phyloP scores from a whole-genome alignment of 805 yeast genomes.

The Starmerella vaccinii region DNA sequence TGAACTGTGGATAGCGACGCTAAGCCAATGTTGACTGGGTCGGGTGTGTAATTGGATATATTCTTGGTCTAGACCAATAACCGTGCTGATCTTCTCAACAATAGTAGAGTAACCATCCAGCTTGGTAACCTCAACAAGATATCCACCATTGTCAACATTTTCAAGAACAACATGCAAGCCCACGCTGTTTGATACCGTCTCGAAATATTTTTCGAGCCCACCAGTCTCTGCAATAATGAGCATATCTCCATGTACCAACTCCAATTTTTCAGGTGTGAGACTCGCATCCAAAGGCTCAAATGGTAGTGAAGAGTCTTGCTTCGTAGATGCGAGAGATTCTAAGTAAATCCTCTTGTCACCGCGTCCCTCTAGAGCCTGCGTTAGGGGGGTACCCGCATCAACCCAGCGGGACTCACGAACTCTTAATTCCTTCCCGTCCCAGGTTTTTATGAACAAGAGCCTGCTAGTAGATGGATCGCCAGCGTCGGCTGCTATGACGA shows the following conservation, averaged over 20 bases:
- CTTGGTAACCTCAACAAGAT: conserved; percentile 37
- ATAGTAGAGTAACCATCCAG: conserved; percentile 49
- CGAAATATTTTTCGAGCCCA: conserved; percentile 27
- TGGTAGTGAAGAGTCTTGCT: background rate
- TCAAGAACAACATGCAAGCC: background rate
- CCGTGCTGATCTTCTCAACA: conserved; percentile 48
- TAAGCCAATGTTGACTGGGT: conserved; percentile 3
- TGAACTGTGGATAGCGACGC: background rate
- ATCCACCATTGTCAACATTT: background rate
- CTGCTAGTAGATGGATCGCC: conserved; percentile 9
- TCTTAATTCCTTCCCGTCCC: conserved; percentile 51
- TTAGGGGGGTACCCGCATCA: conserved; percentile 16
- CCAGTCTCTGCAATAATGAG: conserved; percentile 2
- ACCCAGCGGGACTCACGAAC: conserved; percentile 58
- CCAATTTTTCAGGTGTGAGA: background rate
- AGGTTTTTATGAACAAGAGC: conserved; percentile 1
- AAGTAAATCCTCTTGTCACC: background rate
- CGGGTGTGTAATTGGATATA: conserved; percentile 45
- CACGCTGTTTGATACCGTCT: conserved; percentile 28
- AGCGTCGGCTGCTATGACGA: conserved; percentile 18
- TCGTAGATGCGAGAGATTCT: background rate
- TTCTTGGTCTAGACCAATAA: conserved; percentile 48
- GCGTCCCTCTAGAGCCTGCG: background rate
- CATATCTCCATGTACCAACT: conserved; percentile 6
- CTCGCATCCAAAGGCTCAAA: background rate